Base-by-base conservation (phyloP, 345 rosid genomes). In the Syzygium aromaticum region DNA sequence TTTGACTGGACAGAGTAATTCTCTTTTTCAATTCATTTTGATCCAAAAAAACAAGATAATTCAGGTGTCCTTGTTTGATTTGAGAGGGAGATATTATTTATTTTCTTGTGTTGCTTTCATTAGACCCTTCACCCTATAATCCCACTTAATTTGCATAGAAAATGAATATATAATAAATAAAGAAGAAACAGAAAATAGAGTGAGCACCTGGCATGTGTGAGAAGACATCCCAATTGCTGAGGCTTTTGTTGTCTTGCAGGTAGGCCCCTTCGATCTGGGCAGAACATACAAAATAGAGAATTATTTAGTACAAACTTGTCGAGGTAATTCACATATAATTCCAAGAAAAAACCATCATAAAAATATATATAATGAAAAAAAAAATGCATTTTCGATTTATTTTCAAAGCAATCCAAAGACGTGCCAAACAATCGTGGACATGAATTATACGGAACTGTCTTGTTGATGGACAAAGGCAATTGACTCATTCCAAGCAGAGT, bases 211-310 rank as follows among this genome's bases (percentile, higher is more conserved):
- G 88, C 8, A 83, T 46, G 61, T 89, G 89, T 2, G 91, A 80
- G 73, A 87, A 88, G 17, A 86, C 88, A 57, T 89, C 91, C 91
- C 91, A 89, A 86, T 84, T 89, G 88, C 91, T 88, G 19, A 89
- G 85, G 80, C 91, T 86, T 86, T 89, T 89, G 57, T 89, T 84
- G 1, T 84, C 89, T 13, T 73, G 28, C 19, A 86, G 57, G 61
- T 86, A 89, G 3, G 88, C 91, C 84, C 91, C 91, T 88, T 89
- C 91, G 3, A 89, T 84, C 91, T 89, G 80, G 82, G 21, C 56
- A 54, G 19, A n/a, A 64, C 46, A 40, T 27, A 51, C 7, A 82
- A 15, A 52, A 83, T 33, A 13, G 51, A 7, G 30, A 56, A 17
- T 23, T 77, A n/a, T 27, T 15, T 3, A 78, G 28, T 25, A 54